Evolutionary conservation across 495 filamentous ascomycete genomes (phyloP).

Genomic region (Hyphodiscus hymeniophilus): DNA sequence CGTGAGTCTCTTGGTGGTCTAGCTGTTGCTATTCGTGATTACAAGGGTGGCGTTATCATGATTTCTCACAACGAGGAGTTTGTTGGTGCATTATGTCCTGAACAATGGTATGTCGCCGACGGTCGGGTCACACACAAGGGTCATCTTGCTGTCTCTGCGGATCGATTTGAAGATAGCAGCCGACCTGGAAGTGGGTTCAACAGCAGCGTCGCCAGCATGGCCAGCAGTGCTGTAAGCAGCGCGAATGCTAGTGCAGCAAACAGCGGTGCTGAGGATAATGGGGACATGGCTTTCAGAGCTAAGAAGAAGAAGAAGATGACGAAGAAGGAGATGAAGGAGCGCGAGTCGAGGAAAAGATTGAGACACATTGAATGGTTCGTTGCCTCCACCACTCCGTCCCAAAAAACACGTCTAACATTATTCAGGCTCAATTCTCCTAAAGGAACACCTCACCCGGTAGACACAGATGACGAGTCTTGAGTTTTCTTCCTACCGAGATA

Average conservation of each 20-base stretch:
- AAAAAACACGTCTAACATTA: slow-evolving; percentile 21
- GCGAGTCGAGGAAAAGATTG: slow-evolving; percentile 76
- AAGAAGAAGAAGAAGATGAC: slow-evolving; percentile 98
- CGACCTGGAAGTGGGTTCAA: slow-evolving; percentile 43
- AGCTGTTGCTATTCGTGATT: slow-evolving; percentile 93
- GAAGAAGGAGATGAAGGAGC: slow-evolving; percentile 87
- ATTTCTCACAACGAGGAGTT: slow-evolving; percentile 99
- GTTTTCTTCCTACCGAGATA: background rate
- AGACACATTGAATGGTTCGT: slow-evolving; percentile 95
- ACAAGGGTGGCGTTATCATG: slow-evolving; percentile 96
- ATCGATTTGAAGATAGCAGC: slow-evolving; percentile 79
- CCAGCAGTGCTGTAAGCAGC: slow-evolving; percentile 49
- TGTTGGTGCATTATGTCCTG: slow-evolving; percentile 84
- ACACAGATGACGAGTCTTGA: slow-evolving; percentile 69
- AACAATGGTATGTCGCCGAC: slow-evolving; percentile 90
- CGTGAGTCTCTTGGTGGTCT: slow-evolving; percentile 93
- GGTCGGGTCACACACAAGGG: slow-evolving; percentile 81
- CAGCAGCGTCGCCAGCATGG: slow-evolving; percentile 38
- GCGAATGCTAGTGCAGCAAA: slow-evolving; percentile 67
- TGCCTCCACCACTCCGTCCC: slow-evolving; percentile 19
- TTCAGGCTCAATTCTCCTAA: slow-evolving; percentile 40
- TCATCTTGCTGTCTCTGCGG: slow-evolving; percentile 57
- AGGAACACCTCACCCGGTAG: slow-evolving; percentile 68
- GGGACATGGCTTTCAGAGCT: slow-evolving; percentile 75
- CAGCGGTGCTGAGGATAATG: slow-evolving; percentile 71